Base-by-base conservation (phyloP, 371 early-diverging fungal genomes). In the Haplosporangium sp. region DNA sequence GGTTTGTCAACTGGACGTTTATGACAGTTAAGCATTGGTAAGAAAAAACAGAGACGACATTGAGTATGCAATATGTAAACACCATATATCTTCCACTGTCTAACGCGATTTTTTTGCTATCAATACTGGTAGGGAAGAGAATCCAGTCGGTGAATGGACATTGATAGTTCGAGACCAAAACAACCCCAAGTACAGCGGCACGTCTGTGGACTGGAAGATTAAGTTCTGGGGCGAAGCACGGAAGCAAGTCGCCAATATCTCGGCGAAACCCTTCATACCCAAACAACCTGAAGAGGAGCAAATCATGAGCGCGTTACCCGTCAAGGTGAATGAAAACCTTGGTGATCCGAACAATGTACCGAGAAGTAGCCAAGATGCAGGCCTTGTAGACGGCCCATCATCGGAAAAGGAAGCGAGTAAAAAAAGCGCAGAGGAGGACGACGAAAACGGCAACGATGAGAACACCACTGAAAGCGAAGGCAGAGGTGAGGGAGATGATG, bases 1-100 rank as follows among this genome's bases (percentile, higher is more conserved):
- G 99, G 16, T 93, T 95, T 47, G 36, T 58, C n/a, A 86, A 92
- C 68, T 98, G 98, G 98, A 95, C 94, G 21, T 93, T 97, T 59
- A 95, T 95, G 95, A 89, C 90, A 36, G 96, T 98, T 40, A 94
- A 92, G 83, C 97, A 97, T 67, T 98, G 99, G 99, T 93, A 83
- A 65, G 83, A 14, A 13, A 20, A 42, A n/a, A 50, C 36, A 38
- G 14, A 29, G 14, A 21, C 43, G n/a, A 16, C n/a, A 8, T 40
- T 37, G 23, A 18, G 8, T 20, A 8, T 21, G 11, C 42, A 9
- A 46, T 48, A 14, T 43, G 59, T 46, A 37, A 18, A 16, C 6
- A 29, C 29, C 7, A 9, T 38, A 14, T 21, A 20, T 38, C 12
- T 43, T n/a, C 29, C 40, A 4, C 14, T 40, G 16, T 12, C 38